Evolutionary conservation across 1,139 yeast species (phyloP).

Genomic region (Scheffersomyces cryptocercus): DNA sequence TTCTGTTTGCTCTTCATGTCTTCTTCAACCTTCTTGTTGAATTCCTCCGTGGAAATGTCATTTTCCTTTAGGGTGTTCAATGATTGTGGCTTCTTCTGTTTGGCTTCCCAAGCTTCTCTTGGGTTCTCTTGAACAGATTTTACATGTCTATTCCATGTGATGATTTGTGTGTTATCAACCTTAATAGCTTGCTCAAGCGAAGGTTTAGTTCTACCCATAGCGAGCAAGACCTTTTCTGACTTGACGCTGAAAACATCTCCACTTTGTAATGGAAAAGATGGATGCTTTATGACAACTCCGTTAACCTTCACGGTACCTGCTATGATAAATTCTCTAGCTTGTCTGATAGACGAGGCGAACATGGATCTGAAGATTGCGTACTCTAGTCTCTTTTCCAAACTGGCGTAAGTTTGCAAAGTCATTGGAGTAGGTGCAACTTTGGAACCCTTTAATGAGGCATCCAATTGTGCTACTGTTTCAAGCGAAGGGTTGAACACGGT

Average conservation of each 20-base stretch:
- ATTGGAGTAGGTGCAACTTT: slow-evolving; percentile 66
- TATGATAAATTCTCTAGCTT: slow-evolving; percentile 85
- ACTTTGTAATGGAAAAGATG: slow-evolving; percentile 73
- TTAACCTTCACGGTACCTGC: slow-evolving; percentile 86
- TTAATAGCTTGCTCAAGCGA: slow-evolving; percentile 64
- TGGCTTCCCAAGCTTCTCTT: slow-evolving; percentile 55
- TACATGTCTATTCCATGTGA: slow-evolving; percentile 75
- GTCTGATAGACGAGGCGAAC: slow-evolving; percentile 93
- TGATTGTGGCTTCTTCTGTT: slow-evolving; percentile 45
- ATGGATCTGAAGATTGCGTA: slow-evolving; percentile 86
- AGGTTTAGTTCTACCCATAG: slow-evolving; percentile 85
- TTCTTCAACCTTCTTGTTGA: slow-evolving; percentile 28
- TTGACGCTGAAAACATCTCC: slow-evolving; percentile 88
- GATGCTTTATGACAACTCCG: slow-evolving; percentile 75
- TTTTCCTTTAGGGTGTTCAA: slow-evolving; percentile 28
- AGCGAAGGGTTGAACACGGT: slow-evolving; percentile 69
- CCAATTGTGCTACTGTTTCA: slow-evolving; percentile 83
- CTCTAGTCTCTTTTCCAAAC: slow-evolving; percentile 85
- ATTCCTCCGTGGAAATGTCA: slow-evolving; percentile 17
- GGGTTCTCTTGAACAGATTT: slow-evolving; percentile 59
- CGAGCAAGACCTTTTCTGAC: slow-evolving; percentile 83
- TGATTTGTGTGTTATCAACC: slow-evolving; percentile 69
- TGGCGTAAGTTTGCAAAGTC: slow-evolving; percentile 85
- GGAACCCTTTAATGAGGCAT: slow-evolving; percentile 69
- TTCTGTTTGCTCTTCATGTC: slow-evolving; percentile 42